These are phyloP conservation scores for Calonectria leucothoes DNA, from an alignment of 2,329 filamentous ascomycete species.

Conservation along the genomic window DNA sequence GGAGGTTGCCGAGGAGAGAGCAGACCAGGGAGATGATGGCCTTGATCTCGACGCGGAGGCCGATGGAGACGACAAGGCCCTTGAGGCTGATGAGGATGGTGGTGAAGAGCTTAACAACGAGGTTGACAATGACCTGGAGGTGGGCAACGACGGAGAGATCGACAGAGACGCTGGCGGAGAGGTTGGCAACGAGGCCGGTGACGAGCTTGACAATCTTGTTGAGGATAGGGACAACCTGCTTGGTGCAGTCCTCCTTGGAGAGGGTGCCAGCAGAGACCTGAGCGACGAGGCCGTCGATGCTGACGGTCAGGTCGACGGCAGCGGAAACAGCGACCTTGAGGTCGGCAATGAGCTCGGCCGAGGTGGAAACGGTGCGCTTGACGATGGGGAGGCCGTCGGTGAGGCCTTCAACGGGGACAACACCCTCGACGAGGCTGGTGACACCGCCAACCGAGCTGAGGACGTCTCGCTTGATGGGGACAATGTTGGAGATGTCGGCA, in stretches of 20 bases:
- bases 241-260: background rate
- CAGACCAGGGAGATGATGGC: background rate
- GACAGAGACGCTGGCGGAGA: background rate
- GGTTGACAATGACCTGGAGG: background rate
- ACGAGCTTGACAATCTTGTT: background rate
- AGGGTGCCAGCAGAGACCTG: background rate
- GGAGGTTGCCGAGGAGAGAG: background rate
- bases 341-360: background rate
- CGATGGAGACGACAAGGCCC: background rate
- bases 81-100: background rate
- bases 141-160: background rate
- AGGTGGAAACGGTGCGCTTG: background rate
- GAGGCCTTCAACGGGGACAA: too few species aligned
- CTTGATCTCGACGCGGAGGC: constrained; percentile 3
- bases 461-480: too few species aligned
- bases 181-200: background rate
- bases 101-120: background rate
- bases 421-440: background rate
- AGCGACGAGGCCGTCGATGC: background rate
- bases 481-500: background rate
- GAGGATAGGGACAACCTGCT: background rate
- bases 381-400: too few species aligned
- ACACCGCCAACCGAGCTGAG: background rate
- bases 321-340: background rate
- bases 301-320: background rate